phyloP scores from a whole-genome alignment of 306 rosid species.

The Quercus variabilis region DNA sequence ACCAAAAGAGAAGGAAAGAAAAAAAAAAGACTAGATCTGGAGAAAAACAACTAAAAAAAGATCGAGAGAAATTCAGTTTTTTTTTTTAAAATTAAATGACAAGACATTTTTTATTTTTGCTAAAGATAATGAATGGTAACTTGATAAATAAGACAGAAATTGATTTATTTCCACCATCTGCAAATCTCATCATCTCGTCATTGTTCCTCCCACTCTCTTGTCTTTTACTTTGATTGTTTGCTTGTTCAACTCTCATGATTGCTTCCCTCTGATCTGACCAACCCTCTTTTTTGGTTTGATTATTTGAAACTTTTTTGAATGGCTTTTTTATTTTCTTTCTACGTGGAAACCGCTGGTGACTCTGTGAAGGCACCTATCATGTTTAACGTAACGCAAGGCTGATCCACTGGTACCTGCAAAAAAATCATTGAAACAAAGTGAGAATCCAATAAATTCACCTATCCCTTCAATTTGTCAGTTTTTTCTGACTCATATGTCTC shows the following conservation, averaged over 20 bases:
- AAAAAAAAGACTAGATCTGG: too few relatives aligned
- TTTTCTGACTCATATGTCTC: not conserved
- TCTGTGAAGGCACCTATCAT: conserved; percentile 68
- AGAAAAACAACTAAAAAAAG: too few relatives aligned
- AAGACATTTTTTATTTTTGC: too few relatives aligned
- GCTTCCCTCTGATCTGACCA: too few relatives aligned
- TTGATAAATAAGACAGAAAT: too few relatives aligned
- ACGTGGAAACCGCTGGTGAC: conserved; percentile 50
- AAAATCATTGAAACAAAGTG: not conserved
- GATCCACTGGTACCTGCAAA: conserved; percentile 78
- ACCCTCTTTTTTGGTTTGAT: not conserved
- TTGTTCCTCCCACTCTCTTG: too few relatives aligned
- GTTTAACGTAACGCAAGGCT: conserved; percentile 70
- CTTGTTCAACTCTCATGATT: not conserved
- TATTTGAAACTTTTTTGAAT: not conserved
- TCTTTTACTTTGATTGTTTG: not conserved
- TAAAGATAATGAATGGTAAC: too few relatives aligned
- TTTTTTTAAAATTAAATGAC: too few relatives aligned
- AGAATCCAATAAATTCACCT: not conserved
- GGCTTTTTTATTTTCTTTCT: not conserved
- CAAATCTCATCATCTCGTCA: too few relatives aligned
- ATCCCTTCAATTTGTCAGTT: not conserved
- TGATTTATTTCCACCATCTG: too few relatives aligned
- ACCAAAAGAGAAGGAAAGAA: too few relatives aligned
- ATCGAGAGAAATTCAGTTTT: too few relatives aligned